Evolutionary conservation across 345 rosid genomes (phyloP).

Genomic region (Geranium rotundifolium): DNA sequence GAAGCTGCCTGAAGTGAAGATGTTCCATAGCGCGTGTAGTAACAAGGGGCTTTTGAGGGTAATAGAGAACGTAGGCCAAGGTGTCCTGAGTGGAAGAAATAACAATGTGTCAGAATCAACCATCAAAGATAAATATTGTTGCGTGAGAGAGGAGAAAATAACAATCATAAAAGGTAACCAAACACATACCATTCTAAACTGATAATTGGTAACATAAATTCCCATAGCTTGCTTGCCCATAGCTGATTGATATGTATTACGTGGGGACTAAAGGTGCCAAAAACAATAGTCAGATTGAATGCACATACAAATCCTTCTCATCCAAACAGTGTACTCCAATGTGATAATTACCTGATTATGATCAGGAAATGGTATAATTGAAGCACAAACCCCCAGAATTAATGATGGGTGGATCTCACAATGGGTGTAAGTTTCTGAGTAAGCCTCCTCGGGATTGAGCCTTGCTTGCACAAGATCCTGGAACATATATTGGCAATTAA

Average conservation of each 20-base stretch:
- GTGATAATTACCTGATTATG: slow-evolving; percentile 74
- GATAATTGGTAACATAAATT: slow-evolving; percentile 94
- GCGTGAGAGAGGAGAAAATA: not conserved
- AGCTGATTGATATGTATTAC: slow-evolving; percentile 98
- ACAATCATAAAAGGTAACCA: not conserved
- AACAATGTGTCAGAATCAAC: not conserved
- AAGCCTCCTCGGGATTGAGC: slow-evolving; percentile 63
- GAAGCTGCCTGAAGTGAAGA: slow-evolving; percentile 98
- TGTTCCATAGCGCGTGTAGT: slow-evolving; percentile 99
- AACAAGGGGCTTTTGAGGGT: slow-evolving; percentile 97
- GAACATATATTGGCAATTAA: slow-evolving; percentile 6
- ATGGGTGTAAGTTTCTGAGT: slow-evolving; percentile 81
- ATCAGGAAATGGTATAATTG: slow-evolving; percentile 98
- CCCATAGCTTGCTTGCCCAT: slow-evolving; percentile 99
- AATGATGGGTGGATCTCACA: slow-evolving; percentile 98
- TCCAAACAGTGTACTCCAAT: slow-evolving; percentile 4
- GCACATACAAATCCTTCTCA: not conserved
- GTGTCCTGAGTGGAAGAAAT: slow-evolving; percentile 53
- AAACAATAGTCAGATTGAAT: slow-evolving; percentile 8
- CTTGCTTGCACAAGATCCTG: slow-evolving; percentile 94
- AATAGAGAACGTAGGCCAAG: slow-evolving; percentile 88
- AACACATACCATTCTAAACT: slow-evolving; percentile 73
- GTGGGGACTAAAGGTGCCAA: slow-evolving; percentile 61
- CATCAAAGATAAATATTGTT: not conserved
- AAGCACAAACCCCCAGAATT: slow-evolving; percentile 94